phyloP scores from a whole-genome alignment of 495 filamentous ascomycete genomes.

The Monascus purpureus region DNA sequence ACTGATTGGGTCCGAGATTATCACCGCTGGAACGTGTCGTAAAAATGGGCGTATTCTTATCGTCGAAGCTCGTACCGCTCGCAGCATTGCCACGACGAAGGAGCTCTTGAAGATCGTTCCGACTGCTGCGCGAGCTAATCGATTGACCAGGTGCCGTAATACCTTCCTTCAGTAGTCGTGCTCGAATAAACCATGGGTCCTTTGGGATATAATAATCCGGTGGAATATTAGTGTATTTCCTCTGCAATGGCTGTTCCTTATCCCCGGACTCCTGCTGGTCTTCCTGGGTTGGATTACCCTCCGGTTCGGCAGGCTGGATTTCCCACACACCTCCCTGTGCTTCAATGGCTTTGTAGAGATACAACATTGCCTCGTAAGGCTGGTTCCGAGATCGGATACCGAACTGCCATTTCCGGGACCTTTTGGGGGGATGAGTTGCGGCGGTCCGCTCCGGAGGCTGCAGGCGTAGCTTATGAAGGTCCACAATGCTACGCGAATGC shows the following conservation, averaged over 20 bases:
- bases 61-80: slow-evolving; percentile 24
- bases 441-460: slow-evolving; percentile 56
- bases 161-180: slow-evolving; percentile 71
- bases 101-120: slow-evolving; percentile 40
- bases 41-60: slow-evolving; percentile 11
- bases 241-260: slow-evolving; percentile 25
- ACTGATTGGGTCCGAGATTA: slow-evolving; percentile 4
- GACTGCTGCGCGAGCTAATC: slow-evolving; percentile 41
- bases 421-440: slow-evolving; percentile 44
- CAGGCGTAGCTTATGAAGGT: slow-evolving; percentile 38
- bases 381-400: slow-evolving; percentile 89
- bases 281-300: slow-evolving; percentile 17
- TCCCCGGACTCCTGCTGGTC: slow-evolving; percentile 12
- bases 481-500: slow-evolving; percentile 51
- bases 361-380: slow-evolving; percentile 82
- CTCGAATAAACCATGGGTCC: slow-evolving; percentile 91
- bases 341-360: slow-evolving; percentile 78
- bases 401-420: slow-evolving; percentile 86
- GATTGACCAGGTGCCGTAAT: slow-evolving; percentile 36
- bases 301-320: slow-evolving; percentile 27
- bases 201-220: slow-evolving; percentile 66
- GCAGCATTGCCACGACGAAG: slow-evolving; percentile 34
- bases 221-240: slow-evolving; percentile 31
- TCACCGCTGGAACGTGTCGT: neutral
- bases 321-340: slow-evolving; percentile 84